A percentile compares a stretch with the other conserved stretches of the same genome.
These are phyloP conservation scores for Hypocreales sp. DNA, from an alignment of 2,329 filamentous ascomycete species.

Conservation along the genomic window DNA sequence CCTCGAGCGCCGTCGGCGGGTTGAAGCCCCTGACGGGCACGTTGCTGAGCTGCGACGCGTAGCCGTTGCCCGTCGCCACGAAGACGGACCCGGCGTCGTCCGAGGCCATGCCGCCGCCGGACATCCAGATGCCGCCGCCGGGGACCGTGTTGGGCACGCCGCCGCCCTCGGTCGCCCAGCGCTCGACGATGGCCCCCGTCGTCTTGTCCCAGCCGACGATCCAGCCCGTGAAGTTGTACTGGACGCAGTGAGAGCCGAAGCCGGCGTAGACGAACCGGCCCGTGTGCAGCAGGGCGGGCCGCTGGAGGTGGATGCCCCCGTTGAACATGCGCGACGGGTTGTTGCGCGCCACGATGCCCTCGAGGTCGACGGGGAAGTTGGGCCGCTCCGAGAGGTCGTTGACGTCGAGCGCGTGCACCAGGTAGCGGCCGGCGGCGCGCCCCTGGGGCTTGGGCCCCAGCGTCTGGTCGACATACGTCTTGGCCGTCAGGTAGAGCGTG, in stretches of 20 bases:
- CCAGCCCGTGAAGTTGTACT: slow-evolving; percentile 39
- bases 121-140: slow-evolving; percentile 29
- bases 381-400: slow-evolving; percentile 20
- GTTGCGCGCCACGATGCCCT: slow-evolving; percentile 29
- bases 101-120: slow-evolving; percentile 21
- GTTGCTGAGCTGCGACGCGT: slow-evolving; percentile 21
- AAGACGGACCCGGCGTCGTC: slow-evolving; percentile 23
- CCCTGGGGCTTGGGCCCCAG: slow-evolving; percentile 15
- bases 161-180: slow-evolving; percentile 24
- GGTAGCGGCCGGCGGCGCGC: slow-evolving; percentile 17
- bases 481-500: slow-evolving; percentile 26
- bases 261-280: slow-evolving; percentile 33
- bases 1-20: slow-evolving; percentile 25
- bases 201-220: slow-evolving; percentile 32
- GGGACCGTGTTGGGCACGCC: slow-evolving; percentile 19
- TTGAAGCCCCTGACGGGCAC: slow-evolving; percentile 21
- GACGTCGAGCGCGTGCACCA: slow-evolving; percentile 20
- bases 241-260: slow-evolving; percentile 39
- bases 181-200: slow-evolving; percentile 19
- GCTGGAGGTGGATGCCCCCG: slow-evolving; percentile 35
- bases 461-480: slow-evolving; percentile 23
- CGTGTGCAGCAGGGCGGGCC: slow-evolving; percentile 28
- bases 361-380: slow-evolving; percentile 31
- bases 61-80: slow-evolving; percentile 23
- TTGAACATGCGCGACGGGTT: slow-evolving; percentile 31